Base-by-base conservation (phyloP, 805 yeast genomes). In the Ogataea ganodermae region DNA sequence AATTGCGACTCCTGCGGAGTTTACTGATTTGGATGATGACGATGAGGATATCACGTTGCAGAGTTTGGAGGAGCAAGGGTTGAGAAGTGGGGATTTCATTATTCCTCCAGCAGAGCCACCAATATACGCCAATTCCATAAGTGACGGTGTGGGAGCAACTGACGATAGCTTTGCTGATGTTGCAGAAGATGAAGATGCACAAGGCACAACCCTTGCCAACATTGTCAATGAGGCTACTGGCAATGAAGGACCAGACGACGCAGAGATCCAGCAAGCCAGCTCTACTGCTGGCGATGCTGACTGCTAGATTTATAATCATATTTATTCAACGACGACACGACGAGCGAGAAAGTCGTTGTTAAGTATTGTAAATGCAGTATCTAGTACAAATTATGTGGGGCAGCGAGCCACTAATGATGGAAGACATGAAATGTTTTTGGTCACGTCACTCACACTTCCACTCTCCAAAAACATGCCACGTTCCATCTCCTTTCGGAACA, bases 381-480 rank as follows among this genome's bases (percentile, higher is more conserved):
- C n/a, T n/a, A n/a, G n/a, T n/a, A n/a, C n/a, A n/a, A n/a, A n/a
- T n/a, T n/a, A n/a, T n/a, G n/a, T n/a, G n/a, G n/a, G n/a, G n/a
- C n/a, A n/a, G n/a, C n/a, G n/a, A n/a, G n/a, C 26, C 13, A 28
- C 45, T 30, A 12, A 21, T 24, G 27, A 10, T 24, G 27, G 27
- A 10, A 24, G 27, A n/a, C n/a, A n/a, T n/a, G n/a, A n/a, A n/a
- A n/a, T n/a, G n/a, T 8, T 14, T 17, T 4, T 16, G 70, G 12
- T n/a, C 14, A 17, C 28, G 8, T n/a, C 26, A 48, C 10, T 37
- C 64, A 65, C 92, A 85, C 26, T 72, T 71, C 99, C 99, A 92
- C 66, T 90, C 96, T 12, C 96, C 90, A 68, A 88, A 89, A 3
- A 87, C 89, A 58, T 89, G 85, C 89, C 96, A 88, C 45, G 89